Evolutionary conservation across 2,329 filamentous ascomycete genomes (phyloP), one percentile per base, ranked within the genome.

Genomic region (Thelonectria discophora): DNA sequence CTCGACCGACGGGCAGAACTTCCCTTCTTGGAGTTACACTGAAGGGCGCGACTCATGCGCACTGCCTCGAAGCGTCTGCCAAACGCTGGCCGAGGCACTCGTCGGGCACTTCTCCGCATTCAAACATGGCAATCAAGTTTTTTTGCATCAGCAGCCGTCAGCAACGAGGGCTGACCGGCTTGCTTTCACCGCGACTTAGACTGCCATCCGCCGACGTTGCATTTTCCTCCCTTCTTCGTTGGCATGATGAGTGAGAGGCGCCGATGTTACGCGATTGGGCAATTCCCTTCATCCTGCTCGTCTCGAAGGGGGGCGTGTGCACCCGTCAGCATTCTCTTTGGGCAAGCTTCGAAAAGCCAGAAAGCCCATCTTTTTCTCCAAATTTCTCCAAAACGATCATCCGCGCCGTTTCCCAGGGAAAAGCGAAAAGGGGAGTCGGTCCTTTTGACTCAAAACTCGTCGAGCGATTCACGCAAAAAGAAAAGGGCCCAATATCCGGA

Each of bases 361-460:
- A 6, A 47, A 47, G 45, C 20, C 10, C 5, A 15, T 37, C 4
- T 4, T 4, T 37, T 37, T 37, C 34, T 37, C 34, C 34, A 37
- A 37, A 37, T 43, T 24, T 46, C 42, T 17, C 42, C 42, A 46
- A 46, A 46, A 24, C 21, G 42, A 46, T 46, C 42, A 21, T 46
- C 42, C 42, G 11, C 12, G 27, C 27, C 27, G 8, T 30, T 8
- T 4, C 20, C 17, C 5, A 13, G 20, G 21, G 21, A 24, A 24
- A 9, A 9, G 13, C 9, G 20, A 21, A 21, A 9, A 21, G 42
- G 10, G 2, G 11, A 24, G 18, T 24, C 42, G 20, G 42, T 21
- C 42, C 42, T 46, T 24, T 46, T 46, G 17, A 46, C 18, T 46
- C 18, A 30, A 30, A 30, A 30, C 8, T 10, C 5, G 5, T 17